phyloP scores from a whole-genome alignment of 768 basidiomycete species.

The Phanerochaete sordida region DNA sequence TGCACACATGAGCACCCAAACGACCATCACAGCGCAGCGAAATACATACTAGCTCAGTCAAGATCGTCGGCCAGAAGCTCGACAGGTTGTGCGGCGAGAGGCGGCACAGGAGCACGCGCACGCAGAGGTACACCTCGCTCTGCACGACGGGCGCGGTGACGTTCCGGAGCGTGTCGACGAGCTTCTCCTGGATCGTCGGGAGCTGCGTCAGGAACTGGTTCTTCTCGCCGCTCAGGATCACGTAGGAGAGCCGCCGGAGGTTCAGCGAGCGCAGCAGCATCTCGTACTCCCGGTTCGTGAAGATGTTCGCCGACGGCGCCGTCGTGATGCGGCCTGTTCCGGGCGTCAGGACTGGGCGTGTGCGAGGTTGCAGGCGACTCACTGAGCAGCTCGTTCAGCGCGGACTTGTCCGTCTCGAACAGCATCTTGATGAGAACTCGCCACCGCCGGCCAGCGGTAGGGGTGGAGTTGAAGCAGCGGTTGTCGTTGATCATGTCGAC shows the following conservation, averaged over 20 bases:
- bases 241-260: slow-evolving; percentile 82
- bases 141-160: slow-evolving; percentile 81
- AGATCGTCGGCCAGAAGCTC: slow-evolving; percentile 94
- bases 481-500: slow-evolving; percentile 81
- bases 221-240: slow-evolving; percentile 83
- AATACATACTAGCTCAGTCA: slow-evolving; percentile 78
- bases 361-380: slow-evolving; percentile 19
- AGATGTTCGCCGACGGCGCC: slow-evolving; percentile 91
- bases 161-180: slow-evolving; percentile 88
- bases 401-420: slow-evolving; percentile 84
- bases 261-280: slow-evolving; percentile 84
- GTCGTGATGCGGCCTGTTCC: slow-evolving; percentile 70
- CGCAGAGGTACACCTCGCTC: slow-evolving; percentile 92
- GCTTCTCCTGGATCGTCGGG: slow-evolving; percentile 93
- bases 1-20: slow-evolving; percentile 26
- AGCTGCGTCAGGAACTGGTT: slow-evolving; percentile 89
- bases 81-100: slow-evolving; percentile 88
- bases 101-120: slow-evolving; percentile 87
- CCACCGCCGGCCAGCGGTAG: slow-evolving; percentile 62
- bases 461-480: slow-evolving; percentile 77
- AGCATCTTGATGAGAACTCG: slow-evolving; percentile 71
- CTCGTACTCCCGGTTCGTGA: slow-evolving; percentile 93
- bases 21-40: neutral
- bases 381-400: slow-evolving; percentile 84
- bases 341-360: slow-evolving; percentile 23